These are phyloP conservation scores for Hymenoscyphus albidus DNA, from an alignment of 2,329 filamentous ascomycete species.

Conservation along the genomic window DNA sequence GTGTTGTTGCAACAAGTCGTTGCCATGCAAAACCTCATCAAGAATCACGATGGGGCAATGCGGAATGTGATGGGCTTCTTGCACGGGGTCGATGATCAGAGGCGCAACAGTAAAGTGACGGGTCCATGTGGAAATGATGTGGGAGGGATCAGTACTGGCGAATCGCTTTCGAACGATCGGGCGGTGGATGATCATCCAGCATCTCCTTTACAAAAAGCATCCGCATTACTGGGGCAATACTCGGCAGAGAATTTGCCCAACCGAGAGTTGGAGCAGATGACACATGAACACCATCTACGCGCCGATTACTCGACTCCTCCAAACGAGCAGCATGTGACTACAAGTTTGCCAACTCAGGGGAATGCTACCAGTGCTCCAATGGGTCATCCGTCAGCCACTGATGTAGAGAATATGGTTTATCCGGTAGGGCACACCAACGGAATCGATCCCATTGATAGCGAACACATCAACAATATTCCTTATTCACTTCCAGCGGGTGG, in stretches of 20 bases:
- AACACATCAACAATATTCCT: constrained; percentile 91
- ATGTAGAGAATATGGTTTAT: constrained; percentile 74
- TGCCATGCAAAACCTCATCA: constrained; percentile 57
- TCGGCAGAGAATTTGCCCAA: constrained; percentile 63
- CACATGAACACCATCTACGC: constrained; percentile 35
- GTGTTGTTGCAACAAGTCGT: constrained; percentile 60
- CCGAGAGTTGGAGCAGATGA: constrained; percentile 62
- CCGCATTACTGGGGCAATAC: constrained; percentile 61
- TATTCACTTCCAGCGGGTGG: constrained; percentile 71
- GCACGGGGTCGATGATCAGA: constrained; percentile 60
- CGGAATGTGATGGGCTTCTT: constrained; percentile 67
- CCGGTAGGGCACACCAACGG: constrained; percentile 87
- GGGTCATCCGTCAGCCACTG: constrained; percentile 43
- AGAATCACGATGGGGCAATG: constrained; percentile 68
- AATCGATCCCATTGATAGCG: constrained; percentile 90
- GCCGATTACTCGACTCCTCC: constrained; percentile 34
- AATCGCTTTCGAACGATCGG: constrained; percentile 18
- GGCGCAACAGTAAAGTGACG: constrained; percentile 54
- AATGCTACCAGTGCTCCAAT: constrained; percentile 46
- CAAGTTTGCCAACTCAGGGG: constrained; percentile 37
- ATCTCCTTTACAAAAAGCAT: constrained; percentile 64
- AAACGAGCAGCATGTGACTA: constrained; percentile 27
- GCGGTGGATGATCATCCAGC: constrained; percentile 56
- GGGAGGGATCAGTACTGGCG: constrained; percentile 37
- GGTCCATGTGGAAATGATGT: constrained; percentile 40